Evolutionary conservation across 1,139 yeast genomes (phyloP), one percentile per base, ranked within the genome.

Genomic region (Taphrina flavorubra): DNA sequence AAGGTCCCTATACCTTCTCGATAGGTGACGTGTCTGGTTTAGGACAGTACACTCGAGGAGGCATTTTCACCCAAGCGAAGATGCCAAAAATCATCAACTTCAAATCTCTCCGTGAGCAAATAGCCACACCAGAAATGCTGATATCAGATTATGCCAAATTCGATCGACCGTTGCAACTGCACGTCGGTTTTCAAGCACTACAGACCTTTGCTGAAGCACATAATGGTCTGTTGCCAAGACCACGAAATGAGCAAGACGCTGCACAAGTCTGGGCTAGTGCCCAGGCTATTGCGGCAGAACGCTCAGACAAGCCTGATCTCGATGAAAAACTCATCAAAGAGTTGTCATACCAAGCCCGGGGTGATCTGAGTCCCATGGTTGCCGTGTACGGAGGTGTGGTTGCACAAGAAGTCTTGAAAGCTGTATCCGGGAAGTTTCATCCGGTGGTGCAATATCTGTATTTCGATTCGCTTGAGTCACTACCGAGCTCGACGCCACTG

Each of bases 381-480:
- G 98, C 98, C 5, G 88, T 92, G 73, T 86, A 86, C 76, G 99
- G 99, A 77, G 99, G 99, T 47, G 81, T 94, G 69, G 88, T 91
- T 67, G 99, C 99, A 2, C 99, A 94, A 79, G 99, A 94, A 80
- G 97, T 90, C 37, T 84, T 94, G 77, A 94, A 94, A 80, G 96
- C 96, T 64, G 89, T 94, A 74, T 89, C 97, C 8, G 96, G 98
- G 63, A 94, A 94, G 80, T 94, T 92, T 76, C 85, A 87, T 13
- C 99, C 99, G 14, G 82, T 92, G 68, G 88, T 89, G 77, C 99
- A 94, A 79, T 90, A 88, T 85, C 81, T 92, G 77, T 94, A 94
- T 79, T 94, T 90, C 78, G 99, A 94, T 76, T 92, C 98, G 0
- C 82, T 94, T 74, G 99, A 94, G 79, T 88, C 97, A 14, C 82